Conservation (phyloP, 352 stramenopile genomes). For the Pythium aphanidermatum region DNA sequence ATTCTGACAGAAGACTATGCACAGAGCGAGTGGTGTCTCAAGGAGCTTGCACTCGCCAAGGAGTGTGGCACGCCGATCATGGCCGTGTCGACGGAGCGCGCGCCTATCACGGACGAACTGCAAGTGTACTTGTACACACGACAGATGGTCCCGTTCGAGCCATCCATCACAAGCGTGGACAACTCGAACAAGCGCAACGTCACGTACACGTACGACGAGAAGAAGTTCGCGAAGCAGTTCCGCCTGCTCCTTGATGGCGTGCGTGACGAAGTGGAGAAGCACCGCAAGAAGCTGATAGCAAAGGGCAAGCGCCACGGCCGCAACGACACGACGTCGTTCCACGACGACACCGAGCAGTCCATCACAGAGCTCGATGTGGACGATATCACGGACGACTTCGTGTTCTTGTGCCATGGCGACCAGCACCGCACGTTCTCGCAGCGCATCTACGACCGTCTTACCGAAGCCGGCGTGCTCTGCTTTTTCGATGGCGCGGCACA, state of each 20-base stretch:
- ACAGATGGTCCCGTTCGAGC: constrained; percentile 78
- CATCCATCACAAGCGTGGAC: constrained; percentile 52
- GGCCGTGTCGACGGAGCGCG: constrained; percentile 55
- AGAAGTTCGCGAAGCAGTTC: constrained; percentile 48
- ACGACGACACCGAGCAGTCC: constrained; percentile 1
- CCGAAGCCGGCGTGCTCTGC: constrained; percentile 43
- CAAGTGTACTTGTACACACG: constrained; percentile 83
- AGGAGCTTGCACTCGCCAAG: constrained; percentile 73
- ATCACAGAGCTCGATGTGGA: constrained; percentile 22
- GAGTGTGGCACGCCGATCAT: constrained; percentile 61
- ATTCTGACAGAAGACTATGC: constrained; percentile 73
- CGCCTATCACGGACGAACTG: constrained; percentile 57
- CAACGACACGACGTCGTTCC: constrained; percentile 10
- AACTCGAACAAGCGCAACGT: constrained; percentile 47
- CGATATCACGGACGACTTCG: constrained; percentile 40
- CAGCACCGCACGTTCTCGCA: constrained; percentile 58
- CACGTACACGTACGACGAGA: constrained; percentile 62
- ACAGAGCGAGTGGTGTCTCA: constrained; percentile 70
- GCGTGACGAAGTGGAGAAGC: constrained; percentile 68
- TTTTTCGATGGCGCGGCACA: constrained; percentile 50
- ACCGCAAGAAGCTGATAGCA: constrained; percentile 43
- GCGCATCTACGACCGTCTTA: constrained; percentile 49
- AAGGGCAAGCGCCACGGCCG: constrained; percentile 17
- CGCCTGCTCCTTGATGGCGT: constrained; percentile 63
- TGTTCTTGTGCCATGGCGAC: constrained; percentile 70